These are phyloP conservation scores for Esteya vermicola DNA, from an alignment of 2,329 filamentous ascomycete genomes.

Conservation along the genomic window DNA sequence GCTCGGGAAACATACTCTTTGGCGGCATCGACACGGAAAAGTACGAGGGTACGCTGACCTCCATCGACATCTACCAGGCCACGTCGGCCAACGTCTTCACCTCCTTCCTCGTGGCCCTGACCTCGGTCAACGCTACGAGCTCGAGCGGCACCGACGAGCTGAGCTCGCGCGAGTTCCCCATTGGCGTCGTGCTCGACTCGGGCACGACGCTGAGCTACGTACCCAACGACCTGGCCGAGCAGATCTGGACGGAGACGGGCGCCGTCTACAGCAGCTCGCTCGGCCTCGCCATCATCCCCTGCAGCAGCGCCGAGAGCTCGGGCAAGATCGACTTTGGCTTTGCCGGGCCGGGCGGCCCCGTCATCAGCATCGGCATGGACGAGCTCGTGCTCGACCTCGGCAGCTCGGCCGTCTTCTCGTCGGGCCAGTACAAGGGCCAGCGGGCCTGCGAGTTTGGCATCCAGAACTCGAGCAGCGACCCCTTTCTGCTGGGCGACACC, in stretches of 20 bases:
- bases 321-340: conserved; percentile 42
- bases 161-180: conserved; percentile 25
- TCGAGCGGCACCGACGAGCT: conserved; percentile 33
- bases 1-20: conserved; percentile 59
- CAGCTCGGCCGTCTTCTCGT: conserved; percentile 21
- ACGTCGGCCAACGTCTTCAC: conserved; percentile 22
- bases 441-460: conserved; percentile 42
- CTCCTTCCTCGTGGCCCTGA: conserved; percentile 34
- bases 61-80: conserved; percentile 41
- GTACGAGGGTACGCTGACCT: conserved; percentile 48
- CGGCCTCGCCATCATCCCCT: conserved; percentile 33
- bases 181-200: conserved; percentile 57
- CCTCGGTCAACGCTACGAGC: conserved; percentile 31
- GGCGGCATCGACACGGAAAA: conserved; percentile 70
- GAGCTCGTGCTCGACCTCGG: conserved; percentile 36
- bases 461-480: conserved; percentile 27
- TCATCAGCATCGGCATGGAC: conserved; percentile 37
- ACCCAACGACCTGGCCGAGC: conserved; percentile 41
- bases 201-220: conserved; percentile 61
- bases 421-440: conserved; percentile 28
- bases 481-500: conserved; percentile 40
- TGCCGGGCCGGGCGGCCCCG: conserved; percentile 30
- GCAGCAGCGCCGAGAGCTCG: conserved; percentile 26
- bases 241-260: conserved; percentile 41
- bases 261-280: conserved; percentile 26